Evolutionary conservation across 768 basidiomycete genomes (phyloP), one percentile per base, ranked within the genome.

Genomic region (Boletus tomentosulus): DNA sequence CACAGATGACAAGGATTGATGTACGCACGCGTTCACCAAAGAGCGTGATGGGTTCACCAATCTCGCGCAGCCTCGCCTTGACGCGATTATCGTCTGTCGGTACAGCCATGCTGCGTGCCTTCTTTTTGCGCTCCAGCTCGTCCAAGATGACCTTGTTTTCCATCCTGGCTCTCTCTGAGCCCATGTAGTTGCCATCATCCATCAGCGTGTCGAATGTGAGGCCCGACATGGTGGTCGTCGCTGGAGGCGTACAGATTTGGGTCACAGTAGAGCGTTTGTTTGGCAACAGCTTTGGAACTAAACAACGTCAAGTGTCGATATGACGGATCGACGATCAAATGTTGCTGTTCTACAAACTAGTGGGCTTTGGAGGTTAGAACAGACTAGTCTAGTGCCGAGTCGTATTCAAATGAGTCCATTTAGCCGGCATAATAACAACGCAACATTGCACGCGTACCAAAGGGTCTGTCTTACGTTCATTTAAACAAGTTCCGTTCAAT

Each of bases 101-200:
- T 10, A 98, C 93, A 7, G 95, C 97, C 73, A 98, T 82, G 55
- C 79, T 86, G 58, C 97, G 81, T 12, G 95, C 89, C 64, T 92
- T 88, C 78, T 97, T 97, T 80, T 96, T 97, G 60, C 95, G 82
- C 67, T 99, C 97, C n/a, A 99, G 84, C 71, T 97, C 94, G 66
- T 92, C 90, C 45, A 98, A 78, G 50, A 98, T 84, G 59, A 87
- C 87, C 64, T 88, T 85, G 75, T 93, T 92, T 70, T 91, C 89
- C 48, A 84, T 67, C 61, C 83, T 78, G 53, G 88, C 89, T 39
- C 89, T 74, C 58, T 92, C 89, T 11, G 87, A 79, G 55, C 86
- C 84, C 22, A 82, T 66, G 62, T 87, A 88, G 66, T 83, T 84
- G 9, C 84, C 86, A 78, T 91, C 89, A 71, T 91, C 88, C 59